phyloP scores from a whole-genome alignment of 108 stramenopile genomes.

The Cylindrotheca closterium region DNA sequence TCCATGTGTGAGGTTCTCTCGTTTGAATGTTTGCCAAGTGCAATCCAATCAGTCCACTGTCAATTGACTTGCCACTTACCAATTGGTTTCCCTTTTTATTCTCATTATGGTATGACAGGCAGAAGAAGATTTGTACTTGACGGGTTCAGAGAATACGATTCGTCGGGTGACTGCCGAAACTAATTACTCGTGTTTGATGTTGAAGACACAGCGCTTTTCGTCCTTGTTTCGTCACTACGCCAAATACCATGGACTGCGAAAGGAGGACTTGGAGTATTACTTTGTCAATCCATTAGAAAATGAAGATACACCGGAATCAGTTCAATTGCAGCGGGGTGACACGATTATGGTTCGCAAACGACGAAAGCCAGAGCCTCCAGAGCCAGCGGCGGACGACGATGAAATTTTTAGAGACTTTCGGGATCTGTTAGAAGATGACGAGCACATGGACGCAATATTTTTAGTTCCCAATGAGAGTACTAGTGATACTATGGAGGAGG shows the following conservation, averaged over 20 bases:
- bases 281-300: slow-evolving; percentile 94
- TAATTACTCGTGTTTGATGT: slow-evolving; percentile 96
- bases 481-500: slow-evolving; percentile 27
- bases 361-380: slow-evolving; percentile 71
- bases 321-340: slow-evolving; percentile 88
- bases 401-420: slow-evolving; percentile 89
- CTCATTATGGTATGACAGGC: slow-evolving; percentile 44
- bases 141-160: slow-evolving; percentile 86
- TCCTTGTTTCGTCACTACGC: slow-evolving; percentile 97
- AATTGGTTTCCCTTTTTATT: no score
- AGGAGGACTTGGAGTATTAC: slow-evolving; percentile 96
- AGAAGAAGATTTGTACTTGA: slow-evolving; percentile 90
- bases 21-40: no score
- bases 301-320: slow-evolving; percentile 90
- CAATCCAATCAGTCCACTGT: neutral
- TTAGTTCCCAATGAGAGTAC: slow-evolving; percentile 38
- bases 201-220: slow-evolving; percentile 95
- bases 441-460: slow-evolving; percentile 87
- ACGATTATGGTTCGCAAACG: slow-evolving; percentile 92
- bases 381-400: slow-evolving; percentile 82
- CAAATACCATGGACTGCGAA: slow-evolving; percentile 96
- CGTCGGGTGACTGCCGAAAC: slow-evolving; percentile 90
- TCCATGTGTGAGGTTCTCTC: neutral
- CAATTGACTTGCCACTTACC: no score
- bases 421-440: slow-evolving; percentile 83